These are phyloP conservation scores for Hippophae tibetana DNA, from an alignment of 306 rosid species.

Conservation along the genomic window DNA sequence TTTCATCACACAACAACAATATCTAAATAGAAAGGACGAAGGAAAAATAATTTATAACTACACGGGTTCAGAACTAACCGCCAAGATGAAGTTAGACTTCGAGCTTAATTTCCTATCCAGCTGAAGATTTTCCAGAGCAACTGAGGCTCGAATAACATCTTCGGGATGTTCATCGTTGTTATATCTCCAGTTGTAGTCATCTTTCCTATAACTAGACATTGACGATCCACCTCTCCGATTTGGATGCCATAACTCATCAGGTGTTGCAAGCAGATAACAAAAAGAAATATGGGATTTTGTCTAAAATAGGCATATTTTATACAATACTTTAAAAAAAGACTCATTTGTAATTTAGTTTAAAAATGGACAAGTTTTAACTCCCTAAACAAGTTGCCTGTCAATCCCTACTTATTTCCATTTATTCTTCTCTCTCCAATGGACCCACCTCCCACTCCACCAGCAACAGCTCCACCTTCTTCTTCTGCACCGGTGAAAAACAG, in stretches of 20 bases:
- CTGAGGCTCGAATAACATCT: conserved; percentile 74
- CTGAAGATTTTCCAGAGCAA: conserved; percentile 89
- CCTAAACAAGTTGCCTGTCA: no score
- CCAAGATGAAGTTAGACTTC: conserved; percentile 97
- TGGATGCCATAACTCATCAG: conserved; percentile 43
- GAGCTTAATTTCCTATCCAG: conserved; percentile 76
- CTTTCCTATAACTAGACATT: conserved; percentile 69
- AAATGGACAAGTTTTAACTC: no score
- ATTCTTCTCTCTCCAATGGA: conserved; percentile 25
- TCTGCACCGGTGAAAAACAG: conserved; percentile 1
- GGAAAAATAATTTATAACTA: not conserved
- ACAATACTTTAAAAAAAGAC: no score
- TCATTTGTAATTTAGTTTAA: no score
- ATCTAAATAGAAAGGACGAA: not conserved
- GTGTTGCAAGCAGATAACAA: no score
- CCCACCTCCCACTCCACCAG: conserved; percentile 19
- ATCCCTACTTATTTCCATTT: not conserved
- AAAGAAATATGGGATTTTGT: no score
- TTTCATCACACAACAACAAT: not conserved
- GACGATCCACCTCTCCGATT: conserved; percentile 97
- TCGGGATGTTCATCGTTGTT: conserved; percentile 77
- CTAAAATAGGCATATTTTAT: no score
- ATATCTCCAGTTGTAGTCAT: conserved; percentile 90
- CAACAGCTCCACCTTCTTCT: conserved; percentile 21
- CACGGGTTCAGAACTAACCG: conserved; percentile 49